These are phyloP conservation scores for Incumbomyces lentus DNA, from an alignment of 2,329 filamentous ascomycete species.

Conservation along the genomic window DNA sequence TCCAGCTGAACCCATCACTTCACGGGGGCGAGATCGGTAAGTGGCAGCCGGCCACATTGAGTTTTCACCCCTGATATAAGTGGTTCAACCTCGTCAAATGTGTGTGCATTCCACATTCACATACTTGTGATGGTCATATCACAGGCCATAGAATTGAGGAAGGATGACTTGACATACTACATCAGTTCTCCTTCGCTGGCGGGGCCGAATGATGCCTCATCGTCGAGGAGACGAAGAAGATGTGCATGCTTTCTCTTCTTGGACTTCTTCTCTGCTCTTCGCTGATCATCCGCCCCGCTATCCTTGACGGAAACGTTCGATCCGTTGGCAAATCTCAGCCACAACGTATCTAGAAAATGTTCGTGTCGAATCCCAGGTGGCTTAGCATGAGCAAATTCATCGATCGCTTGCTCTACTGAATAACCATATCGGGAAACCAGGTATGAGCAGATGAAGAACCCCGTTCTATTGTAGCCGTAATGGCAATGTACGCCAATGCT, in stretches of 20 bases:
- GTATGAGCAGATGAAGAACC: slow-evolving; percentile 83
- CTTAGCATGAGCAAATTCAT: slow-evolving; percentile 61
- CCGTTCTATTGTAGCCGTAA: slow-evolving; percentile 90
- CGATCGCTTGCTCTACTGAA: slow-evolving; percentile 64
- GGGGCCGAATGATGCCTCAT: background rate
- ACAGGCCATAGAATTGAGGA: background rate
- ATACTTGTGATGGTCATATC: no score
- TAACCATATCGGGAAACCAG: slow-evolving; percentile 72
- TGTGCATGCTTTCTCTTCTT: background rate
- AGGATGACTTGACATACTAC: background rate
- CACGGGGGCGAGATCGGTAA: no score
- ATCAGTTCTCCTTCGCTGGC: slow-evolving; percentile 5
- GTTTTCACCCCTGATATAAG: no score
- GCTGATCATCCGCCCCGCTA: background rate
- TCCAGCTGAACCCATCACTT: no score
- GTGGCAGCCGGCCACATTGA: no score
- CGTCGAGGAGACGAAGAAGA: background rate
- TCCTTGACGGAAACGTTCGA: background rate
- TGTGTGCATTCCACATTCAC: no score
- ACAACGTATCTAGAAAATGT: slow-evolving; percentile 77
- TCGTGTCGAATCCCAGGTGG: slow-evolving; percentile 80
- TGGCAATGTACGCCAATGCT: slow-evolving; percentile 83
- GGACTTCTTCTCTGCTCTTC: background rate
- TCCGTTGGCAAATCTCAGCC: slow-evolving; percentile 50
- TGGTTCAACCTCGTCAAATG: no score